Base-by-base conservation (phyloP, 2,329 filamentous ascomycete genomes). In the Botrytis squamosa region DNA sequence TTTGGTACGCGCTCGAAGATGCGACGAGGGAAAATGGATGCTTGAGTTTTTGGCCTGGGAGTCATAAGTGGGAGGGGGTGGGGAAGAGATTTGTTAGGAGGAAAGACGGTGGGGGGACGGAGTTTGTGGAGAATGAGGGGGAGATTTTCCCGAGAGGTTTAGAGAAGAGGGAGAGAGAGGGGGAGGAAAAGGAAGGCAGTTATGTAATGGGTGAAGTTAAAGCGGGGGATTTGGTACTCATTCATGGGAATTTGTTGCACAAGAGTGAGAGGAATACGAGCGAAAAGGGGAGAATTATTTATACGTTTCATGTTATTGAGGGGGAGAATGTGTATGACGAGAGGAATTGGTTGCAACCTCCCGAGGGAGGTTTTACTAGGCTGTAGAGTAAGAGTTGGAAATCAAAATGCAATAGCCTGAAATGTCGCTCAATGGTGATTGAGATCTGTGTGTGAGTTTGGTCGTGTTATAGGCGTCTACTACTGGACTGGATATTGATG, bases 281-380 rank as follows among this genome's bases (percentile, higher is more conserved):
- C 81, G 84, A 87, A 76, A 95, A 93, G 85, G 94, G 95, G 36
- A 87, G 95, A 77, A 97, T 96, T 81, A 97, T 98, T 71, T 99
- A 98, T 83, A 98, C 96, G 0, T 99, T 98, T 82, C 96, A 99
- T 85, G 89, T 97, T 74, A 98, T 98, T 80, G 96, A 98, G 84
- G 93, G 92, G 0, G 88, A 92, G 33, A 85, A 90, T 62, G 85
- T 84, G 72, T 99, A 98, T 82, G 96, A 98, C 83, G 88, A 88
- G 83, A 87, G 87, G 83, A 99, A 99, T 83, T 98, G 96, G 96
- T 83, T 99, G 82, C 95, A 98, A 84, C 94, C 95, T 74, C 92
- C 94, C 0, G 85, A 86, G 59, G 88, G 88, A 60, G 95, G 93
- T 0, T 98, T 99, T 81, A 95, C 79, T 7, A 80, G 76, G 67